phyloP scores from a whole-genome alignment of 495 filamentous ascomycete genomes.

The Penicillium silybi region DNA sequence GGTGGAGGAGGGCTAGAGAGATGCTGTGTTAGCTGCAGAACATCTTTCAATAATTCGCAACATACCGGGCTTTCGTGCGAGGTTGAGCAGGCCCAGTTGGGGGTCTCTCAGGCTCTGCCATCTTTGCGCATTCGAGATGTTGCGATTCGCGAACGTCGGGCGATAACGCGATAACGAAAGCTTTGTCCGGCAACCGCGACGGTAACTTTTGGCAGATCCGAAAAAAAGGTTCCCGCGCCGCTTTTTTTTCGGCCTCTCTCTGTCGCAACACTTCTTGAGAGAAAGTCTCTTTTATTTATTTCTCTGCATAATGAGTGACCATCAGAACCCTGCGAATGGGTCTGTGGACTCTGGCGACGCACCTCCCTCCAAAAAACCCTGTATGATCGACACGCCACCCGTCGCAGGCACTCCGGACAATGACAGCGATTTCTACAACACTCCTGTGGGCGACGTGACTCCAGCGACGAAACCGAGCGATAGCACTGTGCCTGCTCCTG shows the following conservation, averaged over 20 bases:
- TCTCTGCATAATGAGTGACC: constrained; percentile 39
- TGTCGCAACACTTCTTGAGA: neutral
- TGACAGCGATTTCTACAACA: constrained; percentile 45
- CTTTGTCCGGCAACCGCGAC: constrained; percentile 28
- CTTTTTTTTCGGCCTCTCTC: constrained; percentile 17
- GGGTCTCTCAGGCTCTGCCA: constrained; percentile 9
- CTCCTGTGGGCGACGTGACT: constrained; percentile 28
- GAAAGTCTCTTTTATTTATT: constrained; percentile 1
- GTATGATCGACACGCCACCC: constrained; percentile 33
- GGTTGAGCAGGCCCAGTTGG: constrained; percentile 5
- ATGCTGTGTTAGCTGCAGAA: constrained; percentile 13
- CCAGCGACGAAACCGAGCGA: constrained; percentile 9
- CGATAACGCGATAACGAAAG: constrained; percentile 32
- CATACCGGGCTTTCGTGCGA: constrained; percentile 33
- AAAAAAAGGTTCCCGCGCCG: constrained; percentile 29
- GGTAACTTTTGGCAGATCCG: constrained; percentile 32
- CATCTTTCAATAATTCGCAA: neutral
- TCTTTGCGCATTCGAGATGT: neutral
- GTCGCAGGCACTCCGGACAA: constrained; percentile 33
- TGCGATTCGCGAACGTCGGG: neutral
- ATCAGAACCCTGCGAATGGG: constrained; percentile 20
- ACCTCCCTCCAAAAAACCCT: constrained; percentile 20
- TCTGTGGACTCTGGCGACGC: constrained; percentile 14
- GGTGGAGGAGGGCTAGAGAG: constrained; percentile 44
- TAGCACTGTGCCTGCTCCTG: neutral